phyloP scores from a whole-genome alignment of 1,139 yeast species.

The Eremothecium sinecaudum region DNA sequence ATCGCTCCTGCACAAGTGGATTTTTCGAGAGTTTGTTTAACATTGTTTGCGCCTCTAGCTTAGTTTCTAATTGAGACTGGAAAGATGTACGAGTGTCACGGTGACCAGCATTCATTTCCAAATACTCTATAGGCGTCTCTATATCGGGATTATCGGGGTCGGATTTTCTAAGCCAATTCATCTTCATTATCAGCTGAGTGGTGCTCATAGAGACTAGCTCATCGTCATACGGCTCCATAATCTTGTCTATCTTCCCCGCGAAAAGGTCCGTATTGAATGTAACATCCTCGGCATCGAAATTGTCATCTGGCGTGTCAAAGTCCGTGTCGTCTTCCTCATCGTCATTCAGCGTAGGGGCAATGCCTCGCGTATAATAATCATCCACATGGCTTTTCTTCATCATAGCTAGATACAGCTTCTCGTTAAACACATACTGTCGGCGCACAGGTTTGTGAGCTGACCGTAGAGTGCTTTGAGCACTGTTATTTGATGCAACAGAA shows the following conservation, averaged over 20 bases:
- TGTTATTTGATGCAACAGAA: slow-evolving; percentile 15
- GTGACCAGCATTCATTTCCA: slow-evolving; percentile 5
- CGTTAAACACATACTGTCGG: slow-evolving; percentile 42
- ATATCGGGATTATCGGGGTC: slow-evolving; percentile 19
- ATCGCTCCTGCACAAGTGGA: slow-evolving; percentile 63
- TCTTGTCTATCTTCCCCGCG: slow-evolving; percentile 19
- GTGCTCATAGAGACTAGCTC: slow-evolving; percentile 23
- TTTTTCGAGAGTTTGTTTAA: slow-evolving; percentile 32
- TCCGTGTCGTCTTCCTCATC: slow-evolving; percentile 26
- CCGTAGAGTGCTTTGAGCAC: slow-evolving; percentile 17
- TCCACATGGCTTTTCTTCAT: slow-evolving; percentile 56
- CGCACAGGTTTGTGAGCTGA: slow-evolving; percentile 17
- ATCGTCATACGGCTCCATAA: slow-evolving; percentile 18
- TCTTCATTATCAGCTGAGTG: slow-evolving; percentile 19
- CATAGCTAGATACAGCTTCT: slow-evolving; percentile 55
- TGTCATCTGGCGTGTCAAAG: slow-evolving; percentile 25
- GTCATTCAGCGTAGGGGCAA: slow-evolving; percentile 28
- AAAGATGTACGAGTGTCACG: slow-evolving; percentile 4
- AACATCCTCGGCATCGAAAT: slow-evolving; percentile 21
- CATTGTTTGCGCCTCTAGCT: slow-evolving; percentile 21
- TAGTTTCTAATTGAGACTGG: slow-evolving; percentile 4
- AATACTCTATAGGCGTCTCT: slow-evolving; percentile 8
- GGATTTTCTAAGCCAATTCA: slow-evolving; percentile 24
- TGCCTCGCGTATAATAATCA: slow-evolving; percentile 62
- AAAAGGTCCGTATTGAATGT: slow-evolving; percentile 18